Percentiles rank a stretch among this genome's conserved stretches.
Evolutionary conservation across 2,329 filamentous ascomycete genomes (phyloP).

Genomic region (Fusarium pseudonygamai): DNA sequence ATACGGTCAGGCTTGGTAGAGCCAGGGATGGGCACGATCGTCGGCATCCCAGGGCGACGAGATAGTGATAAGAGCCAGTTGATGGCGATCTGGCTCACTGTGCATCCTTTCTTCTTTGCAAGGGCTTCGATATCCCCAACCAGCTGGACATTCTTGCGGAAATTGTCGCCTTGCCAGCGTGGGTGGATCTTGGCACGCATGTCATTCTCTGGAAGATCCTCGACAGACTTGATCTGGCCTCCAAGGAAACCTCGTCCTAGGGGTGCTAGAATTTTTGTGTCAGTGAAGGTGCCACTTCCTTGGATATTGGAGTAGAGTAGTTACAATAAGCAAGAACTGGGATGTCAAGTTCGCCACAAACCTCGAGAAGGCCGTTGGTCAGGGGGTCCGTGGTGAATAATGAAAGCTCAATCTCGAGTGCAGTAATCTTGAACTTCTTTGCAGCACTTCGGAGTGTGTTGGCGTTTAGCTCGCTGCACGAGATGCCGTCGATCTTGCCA

Average conservation of each 20-base stretch:
- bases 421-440: conserved; percentile 52
- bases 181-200: conserved; percentile 55
- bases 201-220: conserved; percentile 66
- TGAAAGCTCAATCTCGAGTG: conserved; percentile 61
- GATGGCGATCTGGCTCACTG: conserved; percentile 71
- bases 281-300: conserved; percentile 14
- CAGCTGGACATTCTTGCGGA: conserved; percentile 70
- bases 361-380: conserved; percentile 57
- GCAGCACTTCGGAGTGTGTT: conserved; percentile 56
- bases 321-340: conserved; percentile 72
- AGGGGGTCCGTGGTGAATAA: conserved; percentile 56
- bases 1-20: conserved; percentile 66
- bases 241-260: conserved; percentile 60
- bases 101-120: conserved; percentile 68
- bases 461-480: conserved; percentile 57
- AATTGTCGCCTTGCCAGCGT: conserved; percentile 69
- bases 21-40: conserved; percentile 73
- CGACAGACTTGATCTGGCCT: conserved; percentile 59
- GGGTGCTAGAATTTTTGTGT: conserved; percentile 49
- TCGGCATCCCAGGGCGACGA: conserved; percentile 61
- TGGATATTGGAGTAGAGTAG: neutral
- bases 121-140: conserved; percentile 65
- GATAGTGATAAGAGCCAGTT: conserved; percentile 67
- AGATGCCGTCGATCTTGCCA: conserved; percentile 59
- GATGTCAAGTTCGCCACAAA: conserved; percentile 69